Percentiles rank a stretch among this genome's conserved stretches.
Evolutionary conservation across 177 flowering plant genomes (phyloP).

Genomic region (Vitis hybrid): DNA sequence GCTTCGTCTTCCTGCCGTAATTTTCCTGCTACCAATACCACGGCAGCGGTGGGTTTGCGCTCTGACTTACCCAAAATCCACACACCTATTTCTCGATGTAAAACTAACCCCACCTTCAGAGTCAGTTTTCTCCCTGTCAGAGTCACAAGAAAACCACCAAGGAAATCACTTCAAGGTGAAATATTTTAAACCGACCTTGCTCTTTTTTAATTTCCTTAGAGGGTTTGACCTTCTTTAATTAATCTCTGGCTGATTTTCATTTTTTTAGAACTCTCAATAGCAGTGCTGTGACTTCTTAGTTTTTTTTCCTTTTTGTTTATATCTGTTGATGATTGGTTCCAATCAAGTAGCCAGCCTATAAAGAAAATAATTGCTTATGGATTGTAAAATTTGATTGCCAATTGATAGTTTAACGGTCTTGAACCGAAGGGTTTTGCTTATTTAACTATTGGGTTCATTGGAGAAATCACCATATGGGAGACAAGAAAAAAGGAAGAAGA

Average conservation of each 20-base stretch:
- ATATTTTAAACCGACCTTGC: not conserved
- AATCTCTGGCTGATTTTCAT: not conserved
- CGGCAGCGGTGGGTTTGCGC: conserved; percentile 15
- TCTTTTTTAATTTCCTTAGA: not conserved
- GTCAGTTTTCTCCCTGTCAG: conserved; percentile 20
- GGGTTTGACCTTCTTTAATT: not conserved
- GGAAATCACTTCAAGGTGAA: conserved; percentile 32
- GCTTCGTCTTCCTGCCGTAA: conserved; percentile 10
- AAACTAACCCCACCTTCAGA: conserved; percentile 6
- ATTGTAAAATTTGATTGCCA: too few relatives aligned
- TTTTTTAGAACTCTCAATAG: not conserved
- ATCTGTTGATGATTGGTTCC: too few relatives aligned
- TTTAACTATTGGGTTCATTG: not conserved
- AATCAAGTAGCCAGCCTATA: too few relatives aligned
- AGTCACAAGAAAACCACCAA: conserved; percentile 15
- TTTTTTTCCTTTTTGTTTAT: too few relatives aligned
- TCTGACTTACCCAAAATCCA: conserved; percentile 17
- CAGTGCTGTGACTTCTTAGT: not conserved
- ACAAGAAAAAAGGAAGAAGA: not conserved
- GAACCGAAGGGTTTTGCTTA: not conserved
- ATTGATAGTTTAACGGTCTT: not conserved
- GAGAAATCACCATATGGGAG: not conserved
- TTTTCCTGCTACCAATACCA: conserved; percentile 4
- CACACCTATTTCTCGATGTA: conserved; percentile 1
- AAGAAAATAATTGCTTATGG: too few relatives aligned